Evolutionary conservation across 345 rosid genomes (phyloP).

Genomic region (Hypericum androsaemum): DNA sequence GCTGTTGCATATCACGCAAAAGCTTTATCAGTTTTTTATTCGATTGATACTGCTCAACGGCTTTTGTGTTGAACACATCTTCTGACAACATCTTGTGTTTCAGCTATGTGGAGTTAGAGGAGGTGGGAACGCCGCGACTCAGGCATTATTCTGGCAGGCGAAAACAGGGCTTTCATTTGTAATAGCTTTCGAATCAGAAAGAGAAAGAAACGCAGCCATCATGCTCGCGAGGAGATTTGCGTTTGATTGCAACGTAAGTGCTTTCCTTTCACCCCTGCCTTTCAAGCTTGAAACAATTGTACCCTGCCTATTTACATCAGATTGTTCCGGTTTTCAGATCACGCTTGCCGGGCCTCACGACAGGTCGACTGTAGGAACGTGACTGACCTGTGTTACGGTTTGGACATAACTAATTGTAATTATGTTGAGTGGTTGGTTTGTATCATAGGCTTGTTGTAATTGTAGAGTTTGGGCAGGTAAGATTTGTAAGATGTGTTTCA

Average conservation of each 20-base stretch:
- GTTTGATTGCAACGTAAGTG: constrained; percentile 78
- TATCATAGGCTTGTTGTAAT: no score
- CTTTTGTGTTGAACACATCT: no score
- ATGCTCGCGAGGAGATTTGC: constrained; percentile 96
- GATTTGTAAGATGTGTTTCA: no score
- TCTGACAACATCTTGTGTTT: not conserved
- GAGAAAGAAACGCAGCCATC: constrained; percentile 83
- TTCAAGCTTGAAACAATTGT: not conserved
- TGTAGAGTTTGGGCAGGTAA: no score
- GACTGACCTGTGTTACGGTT: constrained; percentile 1
- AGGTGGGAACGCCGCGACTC: constrained; percentile 93
- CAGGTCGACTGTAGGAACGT: constrained; percentile 29
- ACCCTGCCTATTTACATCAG: not conserved
- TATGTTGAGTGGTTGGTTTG: no score
- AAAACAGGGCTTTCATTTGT: constrained; percentile 63
- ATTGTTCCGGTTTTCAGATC: constrained; percentile 30
- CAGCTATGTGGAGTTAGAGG: constrained; percentile 98
- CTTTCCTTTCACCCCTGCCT: not conserved
- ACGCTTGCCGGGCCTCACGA: constrained; percentile 56
- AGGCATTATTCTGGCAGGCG: constrained; percentile 88
- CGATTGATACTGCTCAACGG: no score
- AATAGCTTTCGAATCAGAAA: constrained; percentile 75
- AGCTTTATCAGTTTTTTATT: no score
- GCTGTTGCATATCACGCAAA: no score
- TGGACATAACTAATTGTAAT: no score